These are phyloP conservation scores for Annulohypoxylon truncatum DNA, from an alignment of 2,329 filamentous ascomycete genomes.

Conservation along the genomic window DNA sequence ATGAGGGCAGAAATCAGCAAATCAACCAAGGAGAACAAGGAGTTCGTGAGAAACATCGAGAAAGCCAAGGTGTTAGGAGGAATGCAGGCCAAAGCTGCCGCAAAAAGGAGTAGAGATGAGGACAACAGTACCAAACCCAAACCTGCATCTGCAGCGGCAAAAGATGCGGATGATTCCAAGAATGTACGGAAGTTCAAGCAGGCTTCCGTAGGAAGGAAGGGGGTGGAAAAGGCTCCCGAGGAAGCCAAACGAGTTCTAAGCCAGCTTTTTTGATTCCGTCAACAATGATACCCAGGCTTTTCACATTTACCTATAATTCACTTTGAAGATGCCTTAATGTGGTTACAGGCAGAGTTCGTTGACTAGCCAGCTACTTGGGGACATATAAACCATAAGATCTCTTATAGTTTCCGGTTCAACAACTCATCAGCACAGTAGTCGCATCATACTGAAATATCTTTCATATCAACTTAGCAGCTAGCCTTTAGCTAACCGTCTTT, in stretches of 20 bases:
- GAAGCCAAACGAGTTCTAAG: slow-evolving; percentile 49
- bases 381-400: not conserved
- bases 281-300: slow-evolving; percentile 46
- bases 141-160: not conserved
- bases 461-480: not conserved
- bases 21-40: slow-evolving; percentile 82
- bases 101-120: slow-evolving; percentile 53
- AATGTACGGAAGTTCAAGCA: slow-evolving; percentile 48
- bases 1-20: slow-evolving; percentile 82
- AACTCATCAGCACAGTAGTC: not conserved
- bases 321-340: not conserved
- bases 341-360: not conserved
- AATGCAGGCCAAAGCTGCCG: slow-evolving; percentile 72
- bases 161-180: slow-evolving; percentile 23
- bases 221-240: slow-evolving; percentile 44
- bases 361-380: not conserved
- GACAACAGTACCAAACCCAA: slow-evolving; percentile 28
- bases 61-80: slow-evolving; percentile 81
- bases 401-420: not conserved
- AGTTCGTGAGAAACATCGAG: slow-evolving; percentile 83
- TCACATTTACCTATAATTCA: not conserved
- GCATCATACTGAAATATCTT: not conserved
- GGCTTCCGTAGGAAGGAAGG: slow-evolving; percentile 46
- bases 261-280: slow-evolving; percentile 46
- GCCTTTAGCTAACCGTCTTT: not conserved